Conservation (phyloP, 106 monocot genomes). For the Chionographis japonica region DNA sequence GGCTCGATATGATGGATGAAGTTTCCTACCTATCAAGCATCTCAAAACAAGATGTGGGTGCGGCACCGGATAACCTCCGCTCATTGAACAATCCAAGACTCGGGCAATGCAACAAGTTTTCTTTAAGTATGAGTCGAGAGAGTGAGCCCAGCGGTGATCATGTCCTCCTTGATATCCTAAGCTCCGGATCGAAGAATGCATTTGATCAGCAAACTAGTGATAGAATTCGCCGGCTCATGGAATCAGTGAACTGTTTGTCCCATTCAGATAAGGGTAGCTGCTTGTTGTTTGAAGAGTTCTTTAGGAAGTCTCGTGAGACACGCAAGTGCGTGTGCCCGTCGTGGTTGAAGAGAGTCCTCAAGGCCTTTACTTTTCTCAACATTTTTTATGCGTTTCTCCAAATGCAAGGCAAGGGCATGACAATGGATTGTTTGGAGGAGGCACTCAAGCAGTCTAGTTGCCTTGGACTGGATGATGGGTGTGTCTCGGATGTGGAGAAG, state of each 20-base stretch:
- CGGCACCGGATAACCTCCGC: background rate
- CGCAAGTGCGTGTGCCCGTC: conserved; percentile 47
- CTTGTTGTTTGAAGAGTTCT: conserved; percentile 33
- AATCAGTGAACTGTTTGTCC: conserved; percentile 41
- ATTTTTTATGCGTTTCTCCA: conserved; percentile 52
- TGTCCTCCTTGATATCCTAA: conserved; percentile 26
- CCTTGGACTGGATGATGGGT: conserved; percentile 38
- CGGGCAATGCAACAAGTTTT: background rate
- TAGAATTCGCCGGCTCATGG: conserved; percentile 26
- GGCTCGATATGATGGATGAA: conserved; percentile 76
- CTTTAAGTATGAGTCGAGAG: conserved; percentile 4
- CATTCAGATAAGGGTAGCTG: conserved; percentile 27
- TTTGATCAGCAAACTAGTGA: conserved; percentile 3
- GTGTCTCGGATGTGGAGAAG: conserved; percentile 46
- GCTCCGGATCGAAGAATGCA: conserved; percentile 17
- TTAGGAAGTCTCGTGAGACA: background rate
- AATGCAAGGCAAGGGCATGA: conserved; percentile 33
- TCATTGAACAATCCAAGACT: background rate
- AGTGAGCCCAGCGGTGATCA: conserved; percentile 1
- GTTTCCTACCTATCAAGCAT: conserved; percentile 38
- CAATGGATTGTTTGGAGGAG: conserved; percentile 44
- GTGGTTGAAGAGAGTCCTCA: conserved; percentile 74
- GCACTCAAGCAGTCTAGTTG: conserved; percentile 18
- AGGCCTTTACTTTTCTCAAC: conserved; percentile 66
- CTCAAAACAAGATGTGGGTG: background rate